Base-by-base conservation (phyloP, 257 asterid species). In the Ehretia macrophylla region DNA sequence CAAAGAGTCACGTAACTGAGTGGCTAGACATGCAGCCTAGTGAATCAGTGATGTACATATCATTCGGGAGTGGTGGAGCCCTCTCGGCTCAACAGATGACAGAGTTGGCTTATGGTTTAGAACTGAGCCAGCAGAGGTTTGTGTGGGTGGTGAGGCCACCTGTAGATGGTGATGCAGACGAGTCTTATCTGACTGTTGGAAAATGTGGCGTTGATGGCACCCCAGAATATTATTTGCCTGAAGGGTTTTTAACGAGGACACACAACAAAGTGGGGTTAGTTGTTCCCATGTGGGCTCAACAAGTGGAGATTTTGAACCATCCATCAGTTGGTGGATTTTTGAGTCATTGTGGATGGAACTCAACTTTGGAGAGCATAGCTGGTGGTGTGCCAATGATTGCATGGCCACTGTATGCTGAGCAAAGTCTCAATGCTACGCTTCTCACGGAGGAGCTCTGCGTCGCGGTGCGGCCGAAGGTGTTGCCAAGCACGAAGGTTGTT, bases 321-420 rank as follows among this genome's bases (percentile, higher is more conserved):
- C 79, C 73, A 0, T 75, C 88, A 0, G 37, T 81, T 0, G 94
- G 94, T 0, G 95, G 97, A 4, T 88, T 88, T 47, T 4, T 88
- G 47, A 58, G 87, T 0, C 97, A 85, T 17, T 82, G 87, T 9
- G 95, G 94, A 1, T 86, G 95, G 97, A 86, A 79, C 32, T 86
- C 94, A 6, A 55, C 54, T 0, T 13, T 89, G 1, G 97, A 86
- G 35, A 77, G 94, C 56, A 66, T 86, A 0, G 64, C 54, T 27
- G 47, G 47, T 0, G 82, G 81, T 0, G 86, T 82, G 8, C 89
- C 95, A 0, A 62, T 86, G 74, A 42, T 42, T 42, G 47, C 47
- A 10, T 42, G 47, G 47, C 47, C 47, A 10, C 8, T 42, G 3
- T 10, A 85, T 1, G 80, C 91, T 0, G 94, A 88, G 80, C 95